These are phyloP conservation scores for Suillus cothurnatus DNA, from an alignment of 768 basidiomycete genomes.

Conservation along the genomic window DNA sequence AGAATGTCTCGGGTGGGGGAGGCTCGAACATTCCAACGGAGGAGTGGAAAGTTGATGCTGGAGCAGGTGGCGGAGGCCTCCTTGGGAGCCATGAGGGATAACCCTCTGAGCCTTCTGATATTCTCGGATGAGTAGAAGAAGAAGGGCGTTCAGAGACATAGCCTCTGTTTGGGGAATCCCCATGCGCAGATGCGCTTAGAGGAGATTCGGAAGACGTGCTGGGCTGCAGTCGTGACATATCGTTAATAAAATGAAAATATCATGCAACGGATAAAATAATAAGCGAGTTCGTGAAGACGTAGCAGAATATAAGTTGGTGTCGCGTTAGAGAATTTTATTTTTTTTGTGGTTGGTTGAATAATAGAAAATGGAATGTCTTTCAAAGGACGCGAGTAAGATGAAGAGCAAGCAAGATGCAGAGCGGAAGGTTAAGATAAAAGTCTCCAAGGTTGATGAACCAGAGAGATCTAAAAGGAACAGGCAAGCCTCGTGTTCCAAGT, in stretches of 20 bases:
- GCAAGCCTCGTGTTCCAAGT: slow-evolving; percentile 48
- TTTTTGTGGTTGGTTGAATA: slow-evolving; percentile 24
- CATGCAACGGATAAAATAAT: slow-evolving; percentile 32
- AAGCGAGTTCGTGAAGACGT: slow-evolving; percentile 31
- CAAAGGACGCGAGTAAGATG: slow-evolving; percentile 21
- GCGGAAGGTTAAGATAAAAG: slow-evolving; percentile 25
- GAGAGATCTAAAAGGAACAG: slow-evolving; percentile 24
- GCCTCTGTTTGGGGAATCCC: slow-evolving; percentile 27
- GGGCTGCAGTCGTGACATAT: slow-evolving; percentile 39
- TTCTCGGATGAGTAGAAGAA: slow-evolving; percentile 35
- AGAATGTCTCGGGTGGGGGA: slow-evolving; percentile 31
- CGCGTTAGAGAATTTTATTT: slow-evolving; percentile 34
- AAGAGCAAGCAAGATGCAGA: slow-evolving; percentile 15
- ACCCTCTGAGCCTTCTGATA: slow-evolving; percentile 55
- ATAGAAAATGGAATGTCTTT: slow-evolving; percentile 17
- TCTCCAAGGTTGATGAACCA: neutral
- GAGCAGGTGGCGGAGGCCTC: slow-evolving; percentile 75
- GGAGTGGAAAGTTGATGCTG: slow-evolving; percentile 68
- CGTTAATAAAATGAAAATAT: slow-evolving; percentile 34
- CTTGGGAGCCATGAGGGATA: slow-evolving; percentile 87
- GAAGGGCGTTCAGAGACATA: slow-evolving; percentile 37
- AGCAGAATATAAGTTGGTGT: slow-evolving; percentile 28
- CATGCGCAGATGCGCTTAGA: slow-evolving; percentile 27
- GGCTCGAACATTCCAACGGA: slow-evolving; percentile 44
- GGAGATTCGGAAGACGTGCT: slow-evolving; percentile 32